phyloP scores from a whole-genome alignment of 257 asterid genomes.

The Apocynum venetum region DNA sequence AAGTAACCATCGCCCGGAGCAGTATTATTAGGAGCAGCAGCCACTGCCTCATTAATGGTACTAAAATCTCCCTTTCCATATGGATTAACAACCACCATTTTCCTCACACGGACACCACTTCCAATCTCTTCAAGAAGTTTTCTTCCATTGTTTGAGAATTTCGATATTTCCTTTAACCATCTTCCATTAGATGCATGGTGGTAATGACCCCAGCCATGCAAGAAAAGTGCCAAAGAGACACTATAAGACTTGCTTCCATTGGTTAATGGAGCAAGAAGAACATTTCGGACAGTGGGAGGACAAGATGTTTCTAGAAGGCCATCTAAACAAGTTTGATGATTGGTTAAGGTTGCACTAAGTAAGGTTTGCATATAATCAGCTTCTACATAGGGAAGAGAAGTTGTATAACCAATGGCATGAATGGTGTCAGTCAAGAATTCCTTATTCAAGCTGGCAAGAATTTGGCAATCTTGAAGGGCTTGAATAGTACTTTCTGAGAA shows the following conservation, averaged over 20 bases:
- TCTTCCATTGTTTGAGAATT: slow-evolving; percentile 28
- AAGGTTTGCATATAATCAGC: slow-evolving; percentile 49
- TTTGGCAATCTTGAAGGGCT: slow-evolving; percentile 60
- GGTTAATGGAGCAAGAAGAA: slow-evolving; percentile 38
- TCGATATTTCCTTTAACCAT: background rate
- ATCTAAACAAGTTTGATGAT: slow-evolving; percentile 62
- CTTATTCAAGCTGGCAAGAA: slow-evolving; percentile 43
- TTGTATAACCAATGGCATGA: slow-evolving; percentile 2
- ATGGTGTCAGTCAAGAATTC: slow-evolving; percentile 35
- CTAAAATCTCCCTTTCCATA: slow-evolving; percentile 51
- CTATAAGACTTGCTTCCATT: slow-evolving; percentile 59
- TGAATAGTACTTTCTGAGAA: slow-evolving; percentile 21
- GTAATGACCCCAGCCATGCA: slow-evolving; percentile 42
- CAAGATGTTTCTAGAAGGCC: slow-evolving; percentile 48
- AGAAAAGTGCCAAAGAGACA: slow-evolving; percentile 59
- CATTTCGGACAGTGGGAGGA: slow-evolving; percentile 32
- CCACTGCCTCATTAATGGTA: slow-evolving; percentile 55
- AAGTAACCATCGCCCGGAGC: slow-evolving; percentile 46
- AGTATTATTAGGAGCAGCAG: slow-evolving; percentile 49
- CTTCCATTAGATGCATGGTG: background rate
- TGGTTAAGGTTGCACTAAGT: slow-evolving; percentile 67
- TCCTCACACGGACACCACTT: slow-evolving; percentile 26
- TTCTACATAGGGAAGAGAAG: slow-evolving; percentile 18
- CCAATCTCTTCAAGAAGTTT: slow-evolving; percentile 40
- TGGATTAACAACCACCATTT: slow-evolving; percentile 46